A percentile compares a stretch with the other conserved stretches of the same genome.
Evolutionary conservation across 2,329 filamentous ascomycete genomes (phyloP).

Genomic region (Emmonsia crescens): DNA sequence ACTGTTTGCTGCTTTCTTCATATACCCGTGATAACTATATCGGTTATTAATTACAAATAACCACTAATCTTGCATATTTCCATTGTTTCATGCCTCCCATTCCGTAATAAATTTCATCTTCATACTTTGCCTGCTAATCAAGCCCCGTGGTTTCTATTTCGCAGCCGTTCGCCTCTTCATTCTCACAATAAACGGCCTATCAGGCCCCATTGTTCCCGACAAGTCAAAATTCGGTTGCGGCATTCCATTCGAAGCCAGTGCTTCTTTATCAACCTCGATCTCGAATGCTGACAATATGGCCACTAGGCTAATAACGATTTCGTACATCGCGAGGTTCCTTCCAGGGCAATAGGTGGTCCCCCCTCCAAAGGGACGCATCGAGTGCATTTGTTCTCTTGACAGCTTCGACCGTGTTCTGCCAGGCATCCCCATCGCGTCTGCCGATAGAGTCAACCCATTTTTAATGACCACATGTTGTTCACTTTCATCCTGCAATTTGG

Average conservation of each 20-base stretch:
- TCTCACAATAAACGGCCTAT: slow-evolving; percentile 10
- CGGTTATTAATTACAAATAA: not conserved
- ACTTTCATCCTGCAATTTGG: not conserved
- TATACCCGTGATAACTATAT: not conserved
- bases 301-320: slow-evolving; percentile 5
- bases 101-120: not conserved
- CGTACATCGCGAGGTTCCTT: slow-evolving; percentile 8
- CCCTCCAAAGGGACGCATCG: slow-evolving; percentile 9
- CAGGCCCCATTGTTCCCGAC: slow-evolving; percentile 8
- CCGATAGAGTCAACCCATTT: not conserved
- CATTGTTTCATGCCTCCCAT: not conserved
- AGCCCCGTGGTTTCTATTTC: not conserved
- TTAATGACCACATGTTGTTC: not conserved
- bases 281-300: slow-evolving; percentile 8
- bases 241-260: slow-evolving; percentile 7
- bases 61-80: not conserved
- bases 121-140: not conserved
- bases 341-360: slow-evolving; percentile 9
- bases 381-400: slow-evolving; percentile 7
- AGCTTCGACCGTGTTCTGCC: slow-evolving; percentile 4
- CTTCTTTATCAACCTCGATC: slow-evolving; percentile 10
- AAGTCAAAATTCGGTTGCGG: slow-evolving; percentile 2
- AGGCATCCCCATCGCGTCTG: slow-evolving; percentile 8
- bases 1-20: not conserved
- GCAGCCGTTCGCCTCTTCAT: slow-evolving; percentile 6